phyloP scores from a whole-genome alignment of 768 basidiomycete species.

The Scleroderma bovista region DNA sequence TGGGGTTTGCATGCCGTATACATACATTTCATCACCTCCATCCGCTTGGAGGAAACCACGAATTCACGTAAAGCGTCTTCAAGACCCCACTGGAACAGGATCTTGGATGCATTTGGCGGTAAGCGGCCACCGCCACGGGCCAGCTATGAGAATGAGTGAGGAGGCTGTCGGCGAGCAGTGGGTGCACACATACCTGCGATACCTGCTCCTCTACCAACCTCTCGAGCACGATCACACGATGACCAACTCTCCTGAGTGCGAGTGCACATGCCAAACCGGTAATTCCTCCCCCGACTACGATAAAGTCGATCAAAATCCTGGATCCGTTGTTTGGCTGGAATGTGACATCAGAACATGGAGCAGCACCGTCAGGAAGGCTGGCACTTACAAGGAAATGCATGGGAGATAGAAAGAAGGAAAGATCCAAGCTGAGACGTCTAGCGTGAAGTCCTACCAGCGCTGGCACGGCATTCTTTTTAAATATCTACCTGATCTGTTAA shows the following conservation, averaged over 20 bases:
- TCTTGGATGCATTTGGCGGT: conserved; percentile 54
- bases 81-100: conserved; percentile 53
- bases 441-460: too few species aligned
- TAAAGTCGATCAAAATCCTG: conserved; percentile 30
- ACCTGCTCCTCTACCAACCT: conserved; percentile 35
- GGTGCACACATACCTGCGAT: conserved; percentile 25
- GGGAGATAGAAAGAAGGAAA: background rate
- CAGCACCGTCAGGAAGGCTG: background rate
- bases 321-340: conserved; percentile 10
- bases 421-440: too few species aligned
- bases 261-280: conserved; percentile 54
- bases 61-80: conserved; percentile 37
- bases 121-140: conserved; percentile 39
- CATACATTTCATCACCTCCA: conserved; percentile 25
- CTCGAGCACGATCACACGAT: conserved; percentile 56
- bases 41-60: conserved; percentile 14
- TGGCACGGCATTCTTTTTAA: background rate
- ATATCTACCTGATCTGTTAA: background rate
- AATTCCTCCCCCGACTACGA: conserved; percentile 48
- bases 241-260: conserved; percentile 50
- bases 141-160: conserved; percentile 17
- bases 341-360: background rate
- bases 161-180: background rate
- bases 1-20: background rate
- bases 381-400: background rate